phyloP scores from a whole-genome alignment of 1,284 basidiomycete genomes.

The Moniliella sp. region DNA sequence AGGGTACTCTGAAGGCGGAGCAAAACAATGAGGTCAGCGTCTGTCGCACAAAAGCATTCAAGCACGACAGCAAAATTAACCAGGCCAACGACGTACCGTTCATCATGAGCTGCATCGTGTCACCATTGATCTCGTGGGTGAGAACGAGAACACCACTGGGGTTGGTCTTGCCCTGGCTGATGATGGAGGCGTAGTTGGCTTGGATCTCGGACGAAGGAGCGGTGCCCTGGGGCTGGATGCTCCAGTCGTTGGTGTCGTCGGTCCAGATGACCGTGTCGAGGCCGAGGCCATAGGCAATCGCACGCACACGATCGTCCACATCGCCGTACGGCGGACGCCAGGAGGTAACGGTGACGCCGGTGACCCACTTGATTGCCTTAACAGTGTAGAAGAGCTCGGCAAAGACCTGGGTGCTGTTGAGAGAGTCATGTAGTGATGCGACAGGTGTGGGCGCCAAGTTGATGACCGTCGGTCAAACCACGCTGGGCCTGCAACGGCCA shows the following conservation, averaged over 20 bases:
- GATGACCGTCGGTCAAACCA: conserved; percentile 29
- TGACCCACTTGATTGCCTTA: conserved; percentile 38
- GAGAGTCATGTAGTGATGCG: conserved; percentile 39
- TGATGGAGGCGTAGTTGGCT: conserved; percentile 35
- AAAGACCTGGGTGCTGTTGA: conserved; percentile 39
- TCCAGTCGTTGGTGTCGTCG: conserved; percentile 36
- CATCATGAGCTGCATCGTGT: too few relatives aligned
- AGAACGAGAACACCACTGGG: conserved; percentile 19
- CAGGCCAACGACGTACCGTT: too few relatives aligned
- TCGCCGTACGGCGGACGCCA: conserved; percentile 37
- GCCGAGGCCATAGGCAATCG: conserved; percentile 38
- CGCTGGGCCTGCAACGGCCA: conserved; percentile 41
- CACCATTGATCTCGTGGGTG: conserved; percentile 26
- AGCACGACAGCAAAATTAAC: too few relatives aligned
- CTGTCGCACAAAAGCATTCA: too few relatives aligned
- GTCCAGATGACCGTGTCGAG: conserved; percentile 39
- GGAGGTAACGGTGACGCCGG: conserved; percentile 38
- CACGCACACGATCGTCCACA: conserved; percentile 40
- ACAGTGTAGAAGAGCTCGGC: conserved; percentile 42
- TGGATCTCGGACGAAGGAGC: conserved; percentile 32
- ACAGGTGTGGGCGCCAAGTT: conserved; percentile 35
- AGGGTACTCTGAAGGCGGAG: conserved; percentile 15
- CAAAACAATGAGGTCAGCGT: conserved; percentile 25
- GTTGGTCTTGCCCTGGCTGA: background rate
- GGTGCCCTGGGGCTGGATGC: conserved; percentile 23